Evolutionary conservation across 306 rosid species (phyloP), one percentile per base, ranked within the genome.

Genomic region (Hippophae tibetana): DNA sequence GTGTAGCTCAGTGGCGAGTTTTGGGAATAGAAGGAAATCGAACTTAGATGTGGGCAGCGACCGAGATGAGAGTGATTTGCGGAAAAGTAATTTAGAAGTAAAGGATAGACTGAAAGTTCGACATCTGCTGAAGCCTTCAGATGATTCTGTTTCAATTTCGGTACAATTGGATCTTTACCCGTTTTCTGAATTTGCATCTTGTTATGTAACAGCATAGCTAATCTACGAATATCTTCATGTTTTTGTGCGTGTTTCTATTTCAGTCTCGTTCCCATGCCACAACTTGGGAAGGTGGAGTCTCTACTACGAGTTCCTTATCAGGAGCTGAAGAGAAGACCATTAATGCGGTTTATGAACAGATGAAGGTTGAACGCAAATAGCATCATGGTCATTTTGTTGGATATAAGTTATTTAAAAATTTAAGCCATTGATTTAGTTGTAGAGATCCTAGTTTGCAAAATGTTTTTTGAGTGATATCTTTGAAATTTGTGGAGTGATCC

Each of bases 291-390:
- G 93, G 84, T 56, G 70, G 61, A 58, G 73, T 61, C 64, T 79
- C 92, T 3, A 76, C 76, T 0, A 49, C 81, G 18, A 85, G 89
- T 67, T 87, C 90, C 48, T 63, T 83, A 27, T 80, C 81, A 40
- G 84, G 75, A 67, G 81, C 78, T 45, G 87, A 83, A 78, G 93
- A 69, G 75, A 85, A 75, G 69, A 76, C 78, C 47, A 56, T 81
- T 61, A 81, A 74, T 61, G 86, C 85, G 40, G 89, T 79, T 79
- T 74, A 71, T 69, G 96, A 79, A 62, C 81, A 78, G 55, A 79
- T 77, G 79, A 81, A 74, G 76, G 87, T 85, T 51, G 54, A 79
- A 53, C 65, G 26, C 60, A 48, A n/a, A 10, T 57, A 9, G 18
- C 38, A 23, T 51, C 61, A 26, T 54, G 38, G 5, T 31, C 38